These are phyloP conservation scores for Hansenula lynferdii DNA, from an alignment of 1,139 yeast species.

Conservation along the genomic window DNA sequence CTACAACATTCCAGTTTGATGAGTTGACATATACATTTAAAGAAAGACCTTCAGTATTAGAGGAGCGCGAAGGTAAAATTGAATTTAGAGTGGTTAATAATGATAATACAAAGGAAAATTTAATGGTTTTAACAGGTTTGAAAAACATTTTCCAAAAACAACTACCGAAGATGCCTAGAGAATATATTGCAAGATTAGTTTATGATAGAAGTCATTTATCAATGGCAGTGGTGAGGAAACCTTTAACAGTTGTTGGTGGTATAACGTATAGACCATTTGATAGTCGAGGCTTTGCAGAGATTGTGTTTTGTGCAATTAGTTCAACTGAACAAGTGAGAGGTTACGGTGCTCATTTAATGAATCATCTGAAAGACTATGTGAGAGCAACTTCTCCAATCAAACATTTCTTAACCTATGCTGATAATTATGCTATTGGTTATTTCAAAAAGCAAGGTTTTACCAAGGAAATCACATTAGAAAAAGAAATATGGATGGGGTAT, in stretches of 20 bases:
- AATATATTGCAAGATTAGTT: slow-evolving; percentile 89
- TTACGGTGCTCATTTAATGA: slow-evolving; percentile 98
- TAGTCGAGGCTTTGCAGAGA: slow-evolving; percentile 89
- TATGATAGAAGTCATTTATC: slow-evolving; percentile 93
- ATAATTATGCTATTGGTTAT: slow-evolving; percentile 97
- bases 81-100: slow-evolving; percentile 96
- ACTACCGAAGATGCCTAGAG: slow-evolving; percentile 97
- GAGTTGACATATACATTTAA: slow-evolving; percentile 82
- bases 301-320: slow-evolving; percentile 96
- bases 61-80: slow-evolving; percentile 85
- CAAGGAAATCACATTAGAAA: slow-evolving; percentile 84
- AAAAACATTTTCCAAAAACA: slow-evolving; percentile 97
- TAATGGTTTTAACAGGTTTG: slow-evolving; percentile 90
- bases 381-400: slow-evolving; percentile 81
- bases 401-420: slow-evolving; percentile 94
- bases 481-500: slow-evolving; percentile 95
- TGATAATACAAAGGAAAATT: slow-evolving; percentile 80
- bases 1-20: slow-evolving; percentile 55
- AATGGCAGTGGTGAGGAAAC: slow-evolving; percentile 92
- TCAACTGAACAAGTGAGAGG: slow-evolving; percentile 98
- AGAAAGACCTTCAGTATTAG: slow-evolving; percentile 91
- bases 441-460: slow-evolving; percentile 98
- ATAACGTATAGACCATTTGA: slow-evolving; percentile 94
- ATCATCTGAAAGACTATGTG: slow-evolving; percentile 93
- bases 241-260: slow-evolving; percentile 95